Percentiles rank a stretch among this genome's conserved stretches.
phyloP scores from a whole-genome alignment of 1,284 basidiomycete species.

The Apiotrichum gracile region DNA sequence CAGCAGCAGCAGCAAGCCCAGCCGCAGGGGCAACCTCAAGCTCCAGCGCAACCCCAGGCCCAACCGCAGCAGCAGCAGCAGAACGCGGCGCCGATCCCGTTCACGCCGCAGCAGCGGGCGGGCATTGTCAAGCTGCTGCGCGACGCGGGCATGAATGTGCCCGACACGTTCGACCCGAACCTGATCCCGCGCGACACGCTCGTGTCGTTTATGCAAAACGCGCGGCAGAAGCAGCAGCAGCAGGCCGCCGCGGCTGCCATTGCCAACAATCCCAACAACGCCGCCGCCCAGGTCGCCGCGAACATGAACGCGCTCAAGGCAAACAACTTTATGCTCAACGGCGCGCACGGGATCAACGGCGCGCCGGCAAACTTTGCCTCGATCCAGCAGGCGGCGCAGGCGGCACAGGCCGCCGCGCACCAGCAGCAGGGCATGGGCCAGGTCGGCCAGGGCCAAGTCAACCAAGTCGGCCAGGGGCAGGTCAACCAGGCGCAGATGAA shows the following conservation, averaged over 20 bases:
- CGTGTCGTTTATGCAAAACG: conserved; percentile 7
- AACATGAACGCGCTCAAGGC: background rate
- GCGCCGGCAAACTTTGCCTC: background rate
- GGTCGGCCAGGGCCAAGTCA: background rate
- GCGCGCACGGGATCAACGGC: background rate
- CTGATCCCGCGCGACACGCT: conserved; percentile 16
- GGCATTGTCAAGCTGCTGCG: conserved; percentile 15
- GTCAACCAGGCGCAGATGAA: background rate
- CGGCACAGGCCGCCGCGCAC: background rate
- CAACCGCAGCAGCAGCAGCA: background rate
- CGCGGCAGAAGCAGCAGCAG: conserved; percentile 7
- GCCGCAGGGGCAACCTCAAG: background rate
- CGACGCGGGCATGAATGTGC: conserved; percentile 11
- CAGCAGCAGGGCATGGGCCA: background rate
- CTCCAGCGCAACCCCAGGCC: background rate
- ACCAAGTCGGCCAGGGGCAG: background rate
- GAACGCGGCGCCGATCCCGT: background rate
- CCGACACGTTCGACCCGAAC: conserved; percentile 16
- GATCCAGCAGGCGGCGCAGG: background rate
- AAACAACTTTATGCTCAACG: background rate
- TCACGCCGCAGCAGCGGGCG: conserved; percentile 13
- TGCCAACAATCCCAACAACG: background rate
- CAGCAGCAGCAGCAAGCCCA: background rate
- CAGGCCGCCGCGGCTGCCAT: conserved; percentile 2
- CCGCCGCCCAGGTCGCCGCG: background rate